phyloP scores from a whole-genome alignment of 305 asterid species.

The Fraxinus sp. region DNA sequence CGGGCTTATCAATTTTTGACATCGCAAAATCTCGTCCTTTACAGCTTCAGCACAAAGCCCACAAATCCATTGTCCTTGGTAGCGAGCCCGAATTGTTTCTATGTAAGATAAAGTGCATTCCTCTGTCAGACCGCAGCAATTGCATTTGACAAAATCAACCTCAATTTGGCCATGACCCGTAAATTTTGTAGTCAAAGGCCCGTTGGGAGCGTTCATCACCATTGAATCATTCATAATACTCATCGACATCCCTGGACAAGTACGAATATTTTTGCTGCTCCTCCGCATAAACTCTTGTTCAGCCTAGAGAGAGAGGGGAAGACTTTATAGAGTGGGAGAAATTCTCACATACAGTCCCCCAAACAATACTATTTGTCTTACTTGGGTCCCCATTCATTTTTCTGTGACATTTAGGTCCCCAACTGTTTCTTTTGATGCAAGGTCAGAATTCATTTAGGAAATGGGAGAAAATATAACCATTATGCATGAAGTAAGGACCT shows the following conservation, averaged over 20 bases:
- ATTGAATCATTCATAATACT: slow-evolving; percentile 52
- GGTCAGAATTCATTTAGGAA: background rate
- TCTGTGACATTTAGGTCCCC: background rate
- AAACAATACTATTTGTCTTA: background rate
- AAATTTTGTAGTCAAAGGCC: slow-evolving; percentile 24
- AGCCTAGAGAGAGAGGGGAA: slow-evolving; percentile 17
- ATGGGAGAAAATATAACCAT: background rate
- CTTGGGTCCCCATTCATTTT: background rate
- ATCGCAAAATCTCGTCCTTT: slow-evolving; percentile 67
- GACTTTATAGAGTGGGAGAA: background rate
- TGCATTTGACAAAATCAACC: slow-evolving; percentile 65
- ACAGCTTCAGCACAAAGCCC: slow-evolving; percentile 93
- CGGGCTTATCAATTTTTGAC: slow-evolving; percentile 69
- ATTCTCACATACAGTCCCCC: background rate
- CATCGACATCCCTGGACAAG: slow-evolving; percentile 51
- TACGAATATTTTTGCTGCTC: slow-evolving; percentile 8
- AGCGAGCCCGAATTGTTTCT: slow-evolving; percentile 59
- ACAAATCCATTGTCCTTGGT: slow-evolving; percentile 91
- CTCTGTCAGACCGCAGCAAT: slow-evolving; percentile 85
- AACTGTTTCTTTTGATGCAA: background rate
- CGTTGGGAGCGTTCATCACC: slow-evolving; percentile 44
- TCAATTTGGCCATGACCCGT: slow-evolving; percentile 49
- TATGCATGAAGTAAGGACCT: background rate
- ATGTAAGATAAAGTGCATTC: slow-evolving; percentile 80
- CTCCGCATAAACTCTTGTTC: slow-evolving; percentile 19